Evolutionary conservation across 1,139 yeast genomes (phyloP).

Genomic region (Yamadazyma kanchanaburiensis): DNA sequence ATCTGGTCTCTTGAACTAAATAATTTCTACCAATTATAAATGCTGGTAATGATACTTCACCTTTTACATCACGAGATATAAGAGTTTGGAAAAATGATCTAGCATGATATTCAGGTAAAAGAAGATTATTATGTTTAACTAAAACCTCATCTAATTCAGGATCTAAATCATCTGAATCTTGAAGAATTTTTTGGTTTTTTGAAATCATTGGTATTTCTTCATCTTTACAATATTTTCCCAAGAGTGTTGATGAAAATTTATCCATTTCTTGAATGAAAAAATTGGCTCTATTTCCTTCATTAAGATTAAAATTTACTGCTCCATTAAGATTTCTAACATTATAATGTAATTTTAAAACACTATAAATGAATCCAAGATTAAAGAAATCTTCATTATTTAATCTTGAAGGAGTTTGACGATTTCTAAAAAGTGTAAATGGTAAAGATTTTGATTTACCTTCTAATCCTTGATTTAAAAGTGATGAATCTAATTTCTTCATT

Average conservation of each 20-base stretch:
- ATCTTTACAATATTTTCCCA: conserved; percentile 21
- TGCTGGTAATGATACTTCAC: conserved; percentile 35
- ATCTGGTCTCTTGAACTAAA: conserved; percentile 15
- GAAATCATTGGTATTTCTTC: conserved; percentile 26
- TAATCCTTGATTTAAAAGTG: conserved; percentile 24
- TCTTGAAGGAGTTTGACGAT: conserved; percentile 4
- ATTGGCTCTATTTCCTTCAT: conserved; percentile 1
- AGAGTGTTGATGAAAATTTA: conserved; percentile 22
- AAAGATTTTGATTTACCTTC: conserved; percentile 23
- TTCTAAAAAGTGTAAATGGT: conserved; percentile 27
- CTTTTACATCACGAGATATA: conserved; percentile 31
- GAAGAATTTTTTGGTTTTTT: conserved; percentile 16
- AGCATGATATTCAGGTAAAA: conserved; percentile 36
- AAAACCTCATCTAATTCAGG: conserved; percentile 22
- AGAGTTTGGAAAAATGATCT: conserved; percentile 33
- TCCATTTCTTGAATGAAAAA: conserved; percentile 28
- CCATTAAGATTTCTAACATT: conserved; percentile 31
- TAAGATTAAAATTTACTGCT: conserved; percentile 15
- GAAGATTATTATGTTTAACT: conserved; percentile 34
- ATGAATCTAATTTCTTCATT: conserved; percentile 16
- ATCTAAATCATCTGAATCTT: conserved; percentile 8
- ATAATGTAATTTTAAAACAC: conserved; percentile 29
- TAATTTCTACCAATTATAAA: conserved; percentile 31
- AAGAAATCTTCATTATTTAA: conserved; percentile 25
- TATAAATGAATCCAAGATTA: conserved; percentile 31